Evolutionary conservation across 2,329 filamentous ascomycete genomes (phyloP), one percentile per base, ranked within the genome.

Genomic region (Blumeriella jaapii): DNA sequence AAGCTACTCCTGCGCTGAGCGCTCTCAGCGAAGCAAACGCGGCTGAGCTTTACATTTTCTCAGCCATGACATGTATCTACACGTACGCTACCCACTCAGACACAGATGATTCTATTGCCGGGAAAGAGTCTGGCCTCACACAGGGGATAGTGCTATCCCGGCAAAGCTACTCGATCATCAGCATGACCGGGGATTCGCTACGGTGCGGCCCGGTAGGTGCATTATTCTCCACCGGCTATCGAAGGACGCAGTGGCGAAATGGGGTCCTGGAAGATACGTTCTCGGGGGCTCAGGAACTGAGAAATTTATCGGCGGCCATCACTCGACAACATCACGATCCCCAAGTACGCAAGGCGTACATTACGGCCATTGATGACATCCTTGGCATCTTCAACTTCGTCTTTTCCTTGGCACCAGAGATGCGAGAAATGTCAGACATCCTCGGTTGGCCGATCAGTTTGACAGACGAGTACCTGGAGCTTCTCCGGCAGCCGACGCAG

Each of bases 31-130:
- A 47, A 11, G 49, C 57, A 2, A 57, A 58, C 11, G 54, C 52
- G 17, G 39, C 53, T 1, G 52, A 55, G 0, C 42, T 63, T 1
- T 59, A 58, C 40, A 45, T 60, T 19, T 62, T 62, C 36, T 57
- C 59, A 13, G 52, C 53, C 7, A 28, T 62, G 6, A 59, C 58
- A 3, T 54, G 49, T 8, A 54, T 58, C 15, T 57, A 61, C 39
- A 51, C 55, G 2, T 53, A 60, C 23, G 58, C 55, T 4, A 55
- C 50, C 13, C 52, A 53, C 1, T 50, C 51, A 16, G 44, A 51
- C 16, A 39, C 48, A 2, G 53, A 53, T 11, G 55, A 59, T 17
- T 54, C 59, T 13, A 46, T 61, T 15, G 39, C 58, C 10, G 47
- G 56, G 25, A 50, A 53, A 12, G 43, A 57, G 12, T 46, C 46